phyloP scores from a whole-genome alignment of 148 eudicot species.

The Spergularia marina region DNA sequence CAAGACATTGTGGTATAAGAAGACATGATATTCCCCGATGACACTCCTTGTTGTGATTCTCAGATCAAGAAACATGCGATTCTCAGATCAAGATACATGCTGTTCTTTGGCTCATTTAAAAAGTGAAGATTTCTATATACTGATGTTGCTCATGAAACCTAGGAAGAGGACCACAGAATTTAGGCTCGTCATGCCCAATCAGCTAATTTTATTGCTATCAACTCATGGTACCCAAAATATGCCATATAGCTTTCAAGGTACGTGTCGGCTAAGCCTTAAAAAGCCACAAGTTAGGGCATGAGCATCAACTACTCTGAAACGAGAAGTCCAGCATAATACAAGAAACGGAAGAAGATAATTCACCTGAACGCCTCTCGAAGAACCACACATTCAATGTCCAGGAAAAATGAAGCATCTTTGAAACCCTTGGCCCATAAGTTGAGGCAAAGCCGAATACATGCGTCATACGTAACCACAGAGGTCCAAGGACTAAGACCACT shows the following conservation, averaged over 20 bases:
- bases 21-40: not conserved
- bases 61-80: not conserved
- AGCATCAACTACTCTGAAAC: not conserved
- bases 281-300: not conserved
- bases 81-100: not conserved
- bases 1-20: constrained; percentile 3
- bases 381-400: constrained; percentile 34
- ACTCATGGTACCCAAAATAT: not conserved
- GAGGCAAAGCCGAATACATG: constrained; percentile 40
- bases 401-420: constrained; percentile 34
- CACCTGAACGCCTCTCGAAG: constrained; percentile 43
- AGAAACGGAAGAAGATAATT: constrained; percentile 12
- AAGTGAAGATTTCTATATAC: not conserved
- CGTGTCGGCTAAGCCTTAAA: not conserved
- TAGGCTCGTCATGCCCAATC: not conserved
- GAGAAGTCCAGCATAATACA: constrained; percentile 12
- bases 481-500: constrained; percentile 46
- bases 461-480: constrained; percentile 38
- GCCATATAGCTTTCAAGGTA: not conserved
- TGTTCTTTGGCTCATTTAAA: not conserved
- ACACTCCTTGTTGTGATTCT: not conserved
- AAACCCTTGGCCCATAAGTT: constrained; percentile 34
- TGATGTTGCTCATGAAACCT: constrained; percentile 11
- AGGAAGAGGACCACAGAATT: not conserved
- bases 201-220: not conserved